Conservation (phyloP, 257 asterid genomes). For the Scutellaria galericulata region DNA sequence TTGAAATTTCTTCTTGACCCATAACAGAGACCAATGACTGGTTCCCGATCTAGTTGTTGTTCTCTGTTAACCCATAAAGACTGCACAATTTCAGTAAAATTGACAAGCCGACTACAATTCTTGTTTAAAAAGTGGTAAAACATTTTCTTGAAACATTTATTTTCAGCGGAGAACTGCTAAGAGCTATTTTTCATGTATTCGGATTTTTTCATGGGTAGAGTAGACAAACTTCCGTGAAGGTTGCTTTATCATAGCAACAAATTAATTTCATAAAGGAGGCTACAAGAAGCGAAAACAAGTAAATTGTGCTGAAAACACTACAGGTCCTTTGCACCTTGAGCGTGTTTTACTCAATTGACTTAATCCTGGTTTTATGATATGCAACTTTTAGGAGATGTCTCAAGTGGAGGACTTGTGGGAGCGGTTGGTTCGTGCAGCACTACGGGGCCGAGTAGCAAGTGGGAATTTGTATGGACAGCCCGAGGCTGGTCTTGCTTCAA, state of each 20-base stretch:
- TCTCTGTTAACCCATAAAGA: not conserved
- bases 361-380: conserved; percentile 5
- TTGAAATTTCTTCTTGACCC: not conserved
- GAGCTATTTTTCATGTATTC: not conserved
- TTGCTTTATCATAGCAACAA: not conserved
- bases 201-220: not conserved
- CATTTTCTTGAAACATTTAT: not conserved
- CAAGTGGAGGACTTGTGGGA: conserved; percentile 93
- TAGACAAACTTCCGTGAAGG: not conserved
- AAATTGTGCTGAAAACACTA: not conserved
- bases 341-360: not conserved
- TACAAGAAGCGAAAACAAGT: no score
- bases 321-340: not conserved
- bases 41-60: not conserved
- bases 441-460: conserved; percentile 68
- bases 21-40: no score
- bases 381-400: conserved; percentile 71
- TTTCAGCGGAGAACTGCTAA: not conserved
- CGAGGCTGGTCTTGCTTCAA: conserved; percentile 80
- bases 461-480: conserved; percentile 56
- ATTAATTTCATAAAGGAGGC: not conserved
- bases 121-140: not conserved
- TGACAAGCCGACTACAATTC: not conserved
- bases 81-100: not conserved
- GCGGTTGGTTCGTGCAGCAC: conserved; percentile 90